Conservation (phyloP, 345 rosid species). For the Euphorbia lathyris region DNA sequence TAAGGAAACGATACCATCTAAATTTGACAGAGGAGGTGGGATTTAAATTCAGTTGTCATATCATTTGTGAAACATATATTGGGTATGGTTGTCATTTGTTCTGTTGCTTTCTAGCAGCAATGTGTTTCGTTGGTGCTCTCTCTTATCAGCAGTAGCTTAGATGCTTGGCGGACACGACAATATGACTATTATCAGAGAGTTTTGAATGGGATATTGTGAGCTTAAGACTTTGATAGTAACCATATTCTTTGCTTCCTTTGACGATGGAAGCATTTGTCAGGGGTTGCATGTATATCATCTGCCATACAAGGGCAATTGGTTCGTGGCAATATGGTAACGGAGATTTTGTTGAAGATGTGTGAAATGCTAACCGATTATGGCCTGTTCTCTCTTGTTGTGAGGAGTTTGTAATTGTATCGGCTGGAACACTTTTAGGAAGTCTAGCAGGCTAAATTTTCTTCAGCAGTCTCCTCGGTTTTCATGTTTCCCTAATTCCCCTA, state of each 20-base stretch:
- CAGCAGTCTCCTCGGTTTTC: slow-evolving; percentile 14
- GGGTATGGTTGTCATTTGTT: slow-evolving; percentile 16
- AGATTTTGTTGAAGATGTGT: slow-evolving; percentile 12
- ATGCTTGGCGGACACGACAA: slow-evolving; percentile 99
- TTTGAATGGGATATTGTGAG: slow-evolving; percentile 91
- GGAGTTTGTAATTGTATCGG: slow-evolving; percentile 39
- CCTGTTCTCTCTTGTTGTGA: slow-evolving; percentile 23
- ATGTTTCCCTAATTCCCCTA: slow-evolving; percentile 6
- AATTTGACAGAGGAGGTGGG: slow-evolving; percentile 96
- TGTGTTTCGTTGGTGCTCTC: slow-evolving; percentile 98
- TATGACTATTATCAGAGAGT: slow-evolving; percentile 98
- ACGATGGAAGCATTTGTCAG: slow-evolving; percentile 18
- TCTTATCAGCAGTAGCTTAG: slow-evolving; percentile 96
- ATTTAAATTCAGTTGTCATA: neutral
- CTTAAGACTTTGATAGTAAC: slow-evolving; percentile 19
- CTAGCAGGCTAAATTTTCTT: slow-evolving; percentile 30
- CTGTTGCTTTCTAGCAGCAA: slow-evolving; percentile 63
- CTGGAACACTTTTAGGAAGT: slow-evolving; percentile 15
- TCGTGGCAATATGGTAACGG: slow-evolving; percentile 2
- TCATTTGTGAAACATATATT: neutral
- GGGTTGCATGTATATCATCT: slow-evolving; percentile 4
- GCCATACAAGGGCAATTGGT: slow-evolving; percentile 12
- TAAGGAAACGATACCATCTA: slow-evolving; percentile 89
- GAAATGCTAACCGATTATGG: slow-evolving; percentile 16
- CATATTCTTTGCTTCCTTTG: slow-evolving; percentile 14